Percentiles rank a stretch among this genome's conserved stretches.
These are phyloP conservation scores for Linnemannia hyalina DNA, from an alignment of 192 early-diverging fungal genomes.

Conservation along the genomic window DNA sequence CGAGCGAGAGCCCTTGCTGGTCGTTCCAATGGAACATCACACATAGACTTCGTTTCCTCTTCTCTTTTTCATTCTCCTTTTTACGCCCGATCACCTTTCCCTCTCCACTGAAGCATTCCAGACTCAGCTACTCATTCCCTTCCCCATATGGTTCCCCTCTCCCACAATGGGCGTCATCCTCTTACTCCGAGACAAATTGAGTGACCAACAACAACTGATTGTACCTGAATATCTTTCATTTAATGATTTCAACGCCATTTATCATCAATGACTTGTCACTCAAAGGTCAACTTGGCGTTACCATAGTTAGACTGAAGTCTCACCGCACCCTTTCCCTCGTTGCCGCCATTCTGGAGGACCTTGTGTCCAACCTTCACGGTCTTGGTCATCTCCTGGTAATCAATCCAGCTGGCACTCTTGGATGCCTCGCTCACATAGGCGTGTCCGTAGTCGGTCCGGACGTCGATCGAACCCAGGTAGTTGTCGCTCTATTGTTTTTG, in stretches of 20 bases:
- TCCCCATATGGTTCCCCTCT: not conserved
- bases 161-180: not conserved
- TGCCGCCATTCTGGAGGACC: not conserved
- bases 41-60: not conserved
- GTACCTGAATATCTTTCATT: not conserved
- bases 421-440: not conserved
- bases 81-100: not conserved
- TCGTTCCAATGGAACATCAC: not conserved
- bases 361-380: conserved; percentile 2
- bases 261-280: not conserved
- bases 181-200: not conserved
- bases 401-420: not conserved
- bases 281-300: not conserved
- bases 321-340: not conserved
- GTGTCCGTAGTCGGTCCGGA: not conserved
- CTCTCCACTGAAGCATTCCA: not conserved
- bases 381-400: not conserved
- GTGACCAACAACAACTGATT: not conserved
- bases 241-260: not conserved
- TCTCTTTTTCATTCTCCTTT: not conserved
- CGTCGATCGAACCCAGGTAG: conserved; percentile 2
- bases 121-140: not conserved
- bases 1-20: not conserved
- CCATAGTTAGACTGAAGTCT: not conserved
- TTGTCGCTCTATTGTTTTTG: not conserved